Evolutionary conservation across 2,329 filamentous ascomycete genomes (phyloP), one percentile per base, ranked within the genome.

Genomic region (Orbilia ellipsospora): DNA sequence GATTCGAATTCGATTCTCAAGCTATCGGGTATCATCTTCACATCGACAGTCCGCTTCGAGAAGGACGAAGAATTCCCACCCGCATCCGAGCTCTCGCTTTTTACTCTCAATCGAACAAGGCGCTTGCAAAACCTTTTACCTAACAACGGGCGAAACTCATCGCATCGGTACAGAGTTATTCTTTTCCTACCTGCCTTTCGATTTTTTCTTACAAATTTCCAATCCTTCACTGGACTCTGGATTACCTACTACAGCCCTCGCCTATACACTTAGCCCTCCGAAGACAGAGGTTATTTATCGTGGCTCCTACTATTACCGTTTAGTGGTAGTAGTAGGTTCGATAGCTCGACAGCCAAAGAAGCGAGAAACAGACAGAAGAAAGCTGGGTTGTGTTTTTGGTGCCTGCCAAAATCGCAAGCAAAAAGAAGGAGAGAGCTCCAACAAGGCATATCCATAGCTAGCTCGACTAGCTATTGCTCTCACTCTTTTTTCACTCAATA

Each of bases 221-320:
- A 74, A 40, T 74, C 70, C 70, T 74, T 74, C 52, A 44, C 70
- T 74, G 70, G 70, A 74, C 63, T 63, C 70, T 74, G 70, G 63
- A 61, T 8, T 57, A 51, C 20, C 28, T 52, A 42, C 66, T 62
- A 69, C 56, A 42, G 55, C 31, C 31, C 31, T 36, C 31, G 31
- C 8, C 31, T 36, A 36, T 6, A 36, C 8, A 28, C 44, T 62
- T 26, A 45, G 44, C 57, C 10, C 40, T 12, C n/a, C 44, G 44
- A n/a, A 48, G 16, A 48, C 15, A 48, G 44, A 48, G 44, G 15
- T 48, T 18, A 48, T 4, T 7, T 48, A 48, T 18, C 16, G 44
- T n/a, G 44, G 16, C 13, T 48, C 44, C 44, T 15, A 6, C 44
- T 48, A 15, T 18, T 18, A 15, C 16, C 15, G 15, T 13, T 15